Evolutionary conservation across 2,329 filamentous ascomycete species (phyloP), one percentile per base, ranked within the genome.

Genomic region (Apiospora koreana): DNA sequence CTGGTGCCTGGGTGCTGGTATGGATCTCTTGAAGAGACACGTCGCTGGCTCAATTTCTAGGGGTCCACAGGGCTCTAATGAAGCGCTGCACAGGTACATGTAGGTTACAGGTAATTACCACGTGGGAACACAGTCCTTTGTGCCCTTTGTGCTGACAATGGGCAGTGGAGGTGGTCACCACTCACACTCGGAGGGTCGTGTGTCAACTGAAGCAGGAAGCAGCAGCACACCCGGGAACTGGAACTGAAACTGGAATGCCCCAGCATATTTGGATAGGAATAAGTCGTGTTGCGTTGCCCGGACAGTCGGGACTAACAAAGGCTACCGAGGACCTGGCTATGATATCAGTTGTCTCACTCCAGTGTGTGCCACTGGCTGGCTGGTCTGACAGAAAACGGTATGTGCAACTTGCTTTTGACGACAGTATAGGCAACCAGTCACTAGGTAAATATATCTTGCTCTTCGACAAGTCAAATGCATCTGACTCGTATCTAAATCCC

Each of bases 101-200:
- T n/a, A n/a, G n/a, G n/a, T n/a, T n/a, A n/a, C n/a, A 38, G 54
- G 54, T 35, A 62, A 62, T 62, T 62, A 62, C 54, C 54, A 62
- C 54, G 54, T 62, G 54, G 54, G 31, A 62, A 62, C 54, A 62
- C 28, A 18, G 48, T 58, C 18, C n/a, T 28, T 50, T 28, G 46
- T 50, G 23, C 45, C n/a, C 46, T 14, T 3, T 25, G n/a, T 28
- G 23, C 38, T 10, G 38, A 41, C 38, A 12, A 12, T 41, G 38
- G 23, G 23, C 23, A 28, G 23, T 16, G 23, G 48, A 50, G 48
- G 48, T 14, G n/a, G 23, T 23, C 46, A 48, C n/a, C 43, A 46
- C 43, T 21, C n/a, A 4, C 45, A 42, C 41, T 16, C 14, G 41
- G 48, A 28, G 14, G 48, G 23, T 7, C 23, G 25, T 31, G 48